Conservation (phyloP, 768 basidiomycete species). For the Hypholoma fasciculare region DNA sequence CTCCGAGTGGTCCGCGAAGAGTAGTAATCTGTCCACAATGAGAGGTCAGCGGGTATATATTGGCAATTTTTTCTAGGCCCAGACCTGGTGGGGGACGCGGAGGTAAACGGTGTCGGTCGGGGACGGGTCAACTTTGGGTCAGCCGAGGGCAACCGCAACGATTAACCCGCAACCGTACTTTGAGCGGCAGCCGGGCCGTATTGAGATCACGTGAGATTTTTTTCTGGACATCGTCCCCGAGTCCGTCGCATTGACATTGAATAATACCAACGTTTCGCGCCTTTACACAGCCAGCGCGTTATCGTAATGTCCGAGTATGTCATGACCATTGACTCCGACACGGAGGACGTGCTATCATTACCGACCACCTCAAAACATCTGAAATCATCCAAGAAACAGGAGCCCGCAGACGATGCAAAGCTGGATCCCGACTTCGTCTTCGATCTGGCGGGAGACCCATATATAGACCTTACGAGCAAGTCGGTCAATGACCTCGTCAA, state of each 20-base stretch:
- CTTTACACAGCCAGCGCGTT: background rate
- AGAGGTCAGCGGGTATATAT: too few species aligned
- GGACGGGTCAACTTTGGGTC: too few species aligned
- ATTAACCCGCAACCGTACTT: too few species aligned
- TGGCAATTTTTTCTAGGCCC: too few species aligned
- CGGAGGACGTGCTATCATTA: conserved; percentile 45
- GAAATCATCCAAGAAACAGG: conserved; percentile 21
- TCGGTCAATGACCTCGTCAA: conserved; percentile 59
- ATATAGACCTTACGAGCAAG: conserved; percentile 51
- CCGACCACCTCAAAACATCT: conserved; percentile 20
- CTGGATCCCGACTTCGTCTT: conserved; percentile 86
- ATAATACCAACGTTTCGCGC: background rate
- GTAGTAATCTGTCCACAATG: too few species aligned
- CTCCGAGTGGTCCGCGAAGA: too few species aligned
- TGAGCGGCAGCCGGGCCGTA: background rate
- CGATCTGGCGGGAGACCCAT: conserved; percentile 73
- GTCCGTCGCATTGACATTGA: background rate
- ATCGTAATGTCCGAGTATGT: conserved; percentile 62
- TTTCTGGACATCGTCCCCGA: background rate
- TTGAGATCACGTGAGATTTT: conserved; percentile 5
- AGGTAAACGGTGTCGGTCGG: too few species aligned
- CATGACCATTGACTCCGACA: conserved; percentile 83
- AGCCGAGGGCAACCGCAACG: too few species aligned
- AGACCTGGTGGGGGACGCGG: too few species aligned
- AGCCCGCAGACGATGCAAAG: conserved; percentile 49